Evolutionary conservation across 768 basidiomycete genomes (phyloP), one percentile per base, ranked within the genome.

Genomic region (Mrakia blollopis): DNA sequence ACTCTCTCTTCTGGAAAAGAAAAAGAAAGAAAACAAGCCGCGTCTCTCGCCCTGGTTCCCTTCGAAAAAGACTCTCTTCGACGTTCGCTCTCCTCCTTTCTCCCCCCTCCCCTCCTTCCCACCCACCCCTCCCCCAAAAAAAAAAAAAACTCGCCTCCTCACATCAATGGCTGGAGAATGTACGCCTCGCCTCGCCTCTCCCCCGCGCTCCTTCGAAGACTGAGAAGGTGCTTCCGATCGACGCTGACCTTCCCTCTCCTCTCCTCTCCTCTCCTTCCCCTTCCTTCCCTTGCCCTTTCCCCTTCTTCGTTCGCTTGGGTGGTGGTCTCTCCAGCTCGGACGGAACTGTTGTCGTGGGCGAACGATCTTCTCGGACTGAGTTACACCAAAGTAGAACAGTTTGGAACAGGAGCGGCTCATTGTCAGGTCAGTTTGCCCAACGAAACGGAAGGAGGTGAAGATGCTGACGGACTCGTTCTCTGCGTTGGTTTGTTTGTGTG

Each of bases 321-420:
- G n/a, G n/a, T 23, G 32, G 35, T 61, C 16, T 6, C 6, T 35
- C 3, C 57, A 78, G 77, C 77, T 62, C 77, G 77, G 35, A 74
- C 91, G 44, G 97, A 99, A 81, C 87, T 99, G 32, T 81, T 99
- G 23, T 87, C 87, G 62, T 99, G 97, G 97, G 86, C 97, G 80
- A 98, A 99, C 85, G 92, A 95, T 61, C 89, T 99, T 32, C 88
- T 98, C 0, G 91, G 92, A 83, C 86, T 93, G 80, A 91, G 90
- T 86, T 93, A 94, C 85, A 92, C 91, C 18, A 98, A 96, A 84
- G 85, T 82, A 57, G 74, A 81, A 78, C 79, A 72, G 35, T 93
- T 92, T 82, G 93, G 93, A 23, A 89, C 90, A 0, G 96, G 96
- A 69, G 94, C 89, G 3, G 94, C 92, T 41, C 98, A 98, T 84